Conservation (phyloP, 2,329 filamentous ascomycete species). For the Paramyrothecium sp. region DNA sequence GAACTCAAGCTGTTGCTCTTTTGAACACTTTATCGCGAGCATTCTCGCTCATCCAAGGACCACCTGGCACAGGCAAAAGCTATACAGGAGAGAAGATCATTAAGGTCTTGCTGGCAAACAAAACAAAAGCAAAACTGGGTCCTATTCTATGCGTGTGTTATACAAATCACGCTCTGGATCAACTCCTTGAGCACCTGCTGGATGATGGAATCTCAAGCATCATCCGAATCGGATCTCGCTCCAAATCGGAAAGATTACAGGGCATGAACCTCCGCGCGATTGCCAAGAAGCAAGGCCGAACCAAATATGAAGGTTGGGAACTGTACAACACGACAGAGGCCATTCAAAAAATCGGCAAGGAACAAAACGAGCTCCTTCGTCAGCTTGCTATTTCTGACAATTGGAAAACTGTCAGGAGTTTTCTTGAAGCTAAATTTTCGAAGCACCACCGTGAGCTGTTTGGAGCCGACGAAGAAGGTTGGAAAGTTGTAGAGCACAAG, state of each 20-base stretch:
- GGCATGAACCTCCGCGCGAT: conserved; percentile 47
- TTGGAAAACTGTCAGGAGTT: conserved; percentile 1
- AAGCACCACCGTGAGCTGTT: conserved; percentile 1
- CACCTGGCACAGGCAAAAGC: conserved; percentile 69
- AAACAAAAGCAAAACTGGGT: conserved; percentile 35
- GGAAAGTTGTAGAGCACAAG: neutral
- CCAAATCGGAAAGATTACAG: conserved; percentile 51
- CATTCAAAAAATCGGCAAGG: neutral
- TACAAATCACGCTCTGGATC: conserved; percentile 50
- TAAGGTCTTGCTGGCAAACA: conserved; percentile 48
- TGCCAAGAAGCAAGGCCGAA: conserved; percentile 25
- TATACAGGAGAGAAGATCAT: conserved; percentile 61
- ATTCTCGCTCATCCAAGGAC: conserved; percentile 65
- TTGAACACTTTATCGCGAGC: conserved; percentile 49
- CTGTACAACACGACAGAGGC: conserved; percentile 14
- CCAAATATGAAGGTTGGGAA: conserved; percentile 33
- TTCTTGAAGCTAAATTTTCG: neutral
- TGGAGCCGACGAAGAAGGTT: conserved; percentile 3
- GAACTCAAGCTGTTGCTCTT: conserved; percentile 48
- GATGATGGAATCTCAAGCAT: conserved; percentile 46
- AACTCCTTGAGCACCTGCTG: conserved; percentile 59
- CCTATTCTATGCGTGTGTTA: conserved; percentile 54
- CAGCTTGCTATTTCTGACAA: neutral
- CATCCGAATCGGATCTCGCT: conserved; percentile 60
- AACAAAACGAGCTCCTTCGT: neutral